A percentile compares a stretch with the other conserved stretches of the same genome.
Conservation (phyloP, 306 rosid species). For the Prosopis cineraria region DNA sequence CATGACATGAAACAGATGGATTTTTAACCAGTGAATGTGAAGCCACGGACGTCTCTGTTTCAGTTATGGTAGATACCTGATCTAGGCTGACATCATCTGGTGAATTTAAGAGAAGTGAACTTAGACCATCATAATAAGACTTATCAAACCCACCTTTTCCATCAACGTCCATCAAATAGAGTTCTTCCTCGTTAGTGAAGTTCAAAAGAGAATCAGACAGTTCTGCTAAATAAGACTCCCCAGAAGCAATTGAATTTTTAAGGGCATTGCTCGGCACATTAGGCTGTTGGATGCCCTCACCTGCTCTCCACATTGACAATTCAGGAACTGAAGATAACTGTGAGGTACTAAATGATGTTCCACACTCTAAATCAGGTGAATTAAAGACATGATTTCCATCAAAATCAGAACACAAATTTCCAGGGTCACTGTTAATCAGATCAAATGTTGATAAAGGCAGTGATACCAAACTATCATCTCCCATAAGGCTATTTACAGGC, state of each 20-base stretch:
- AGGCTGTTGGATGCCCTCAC: slow-evolving; percentile 41
- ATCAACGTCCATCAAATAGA: slow-evolving; percentile 60
- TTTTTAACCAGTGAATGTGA: slow-evolving; percentile 39
- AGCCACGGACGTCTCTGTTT: slow-evolving; percentile 42
- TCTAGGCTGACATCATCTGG: slow-evolving; percentile 53
- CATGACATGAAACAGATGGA: slow-evolving; percentile 43
- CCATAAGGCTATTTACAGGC: slow-evolving; percentile 48
- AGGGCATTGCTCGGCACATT: slow-evolving; percentile 48
- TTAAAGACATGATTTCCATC: slow-evolving; percentile 55
- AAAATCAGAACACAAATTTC: slow-evolving; percentile 58
- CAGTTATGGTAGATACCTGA: slow-evolving; percentile 39
- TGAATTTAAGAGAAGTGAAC: slow-evolving; percentile 71
- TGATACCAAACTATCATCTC: slow-evolving; percentile 44
- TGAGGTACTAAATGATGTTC: slow-evolving; percentile 60
- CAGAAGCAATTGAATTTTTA: slow-evolving; percentile 46
- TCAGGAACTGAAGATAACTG: slow-evolving; percentile 70
- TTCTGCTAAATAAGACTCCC: slow-evolving; percentile 72
- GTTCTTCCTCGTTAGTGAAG: slow-evolving; percentile 84
- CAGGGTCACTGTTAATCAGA: slow-evolving; percentile 52
- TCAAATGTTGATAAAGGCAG: slow-evolving; percentile 50
- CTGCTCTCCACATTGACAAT: slow-evolving; percentile 64
- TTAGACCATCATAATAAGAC: slow-evolving; percentile 81
- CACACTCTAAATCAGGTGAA: slow-evolving; percentile 67
- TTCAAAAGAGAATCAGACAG: slow-evolving; percentile 77
- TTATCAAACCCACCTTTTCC: slow-evolving; percentile 71